Base-by-base conservation (phyloP, 2,329 filamentous ascomycete genomes). In the Colletotrichum sp. region DNA sequence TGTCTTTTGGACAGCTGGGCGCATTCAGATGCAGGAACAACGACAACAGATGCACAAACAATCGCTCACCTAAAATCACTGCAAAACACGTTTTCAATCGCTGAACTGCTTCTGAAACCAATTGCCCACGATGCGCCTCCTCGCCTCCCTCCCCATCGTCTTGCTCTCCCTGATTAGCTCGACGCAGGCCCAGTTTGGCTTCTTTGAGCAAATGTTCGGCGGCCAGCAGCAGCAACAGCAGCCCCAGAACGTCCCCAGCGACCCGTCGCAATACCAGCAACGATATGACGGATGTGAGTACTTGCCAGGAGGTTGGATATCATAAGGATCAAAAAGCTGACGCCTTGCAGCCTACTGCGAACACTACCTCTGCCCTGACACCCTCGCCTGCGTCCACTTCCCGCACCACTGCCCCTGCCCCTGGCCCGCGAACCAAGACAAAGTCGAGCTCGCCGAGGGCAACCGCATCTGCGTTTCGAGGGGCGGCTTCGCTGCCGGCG, bases 151-250 rank as follows among this genome's bases (percentile, higher is more conserved):
- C 44, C 77, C 82, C n/a, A 71, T 90, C 68, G 80, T 90, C 60
- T 79, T 92, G 24, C 83, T 95, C 18, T 86, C 94, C 66, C 84
- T 95, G 32, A 82, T 95, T 75, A 86, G 91, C 77, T 85, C 91
- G 18, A 92, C 89, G 6, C 87, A 90, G 73, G 95, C 95, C 13
- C 96, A 99, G 86, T 99, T 99, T 85, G 94, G 95, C 83, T 98
- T 99, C 91, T 99, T 99, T 87, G 96, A 98, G 84, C 95, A 99
- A 81, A 98, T 99, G 95, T 99, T 99, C 84, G 90, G 92, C 80
- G 91, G 91, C 79, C 89, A 89, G 76, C 83, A 82, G 62, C 82
- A 84, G 13, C 86, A 88, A 15, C 88, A 91, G 73, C 90, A 92
- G 79, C 85, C 90, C 64, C 84, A 87, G 62, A 97, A 98, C 84